Evolutionary conservation across 2,329 filamentous ascomycete genomes (phyloP).

Genomic region (Raffaelea arxii): DNA sequence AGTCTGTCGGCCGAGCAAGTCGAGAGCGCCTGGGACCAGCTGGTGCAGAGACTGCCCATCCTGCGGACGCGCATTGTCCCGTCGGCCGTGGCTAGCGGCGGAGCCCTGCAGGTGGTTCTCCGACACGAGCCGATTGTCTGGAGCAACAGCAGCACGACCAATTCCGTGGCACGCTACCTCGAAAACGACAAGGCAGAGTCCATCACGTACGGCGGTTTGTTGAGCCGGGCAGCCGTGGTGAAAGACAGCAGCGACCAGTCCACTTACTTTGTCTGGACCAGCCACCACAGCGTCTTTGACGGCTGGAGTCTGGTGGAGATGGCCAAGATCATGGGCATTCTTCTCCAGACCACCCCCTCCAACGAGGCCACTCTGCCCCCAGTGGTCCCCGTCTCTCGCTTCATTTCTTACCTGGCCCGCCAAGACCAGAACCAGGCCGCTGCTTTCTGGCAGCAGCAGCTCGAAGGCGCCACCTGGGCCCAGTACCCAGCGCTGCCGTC

Average conservation of each 20-base stretch:
- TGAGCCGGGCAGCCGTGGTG: constrained; percentile 36
- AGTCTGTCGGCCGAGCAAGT: constrained; percentile 17
- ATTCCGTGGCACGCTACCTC: constrained; percentile 6
- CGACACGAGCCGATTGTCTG: constrained; percentile 11
- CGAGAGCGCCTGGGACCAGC: neutral
- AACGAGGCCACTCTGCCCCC: too few relatives aligned
- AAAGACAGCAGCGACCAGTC: constrained; percentile 21
- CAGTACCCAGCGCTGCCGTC: neutral
- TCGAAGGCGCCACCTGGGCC: too few relatives aligned
- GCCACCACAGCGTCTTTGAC: constrained; percentile 48
- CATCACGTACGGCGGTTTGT: constrained; percentile 30
- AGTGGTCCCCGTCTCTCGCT: too few relatives aligned
- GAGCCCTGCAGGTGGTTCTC: constrained; percentile 34
- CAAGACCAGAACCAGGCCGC: too few relatives aligned
- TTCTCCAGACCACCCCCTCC: too few relatives aligned
- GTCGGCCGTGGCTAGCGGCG: constrained; percentile 12
- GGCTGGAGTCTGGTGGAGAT: constrained; percentile 23
- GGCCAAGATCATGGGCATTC: too few relatives aligned
- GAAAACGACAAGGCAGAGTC: neutral
- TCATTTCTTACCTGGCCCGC: constrained; percentile 1
- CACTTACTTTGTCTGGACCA: constrained; percentile 40
- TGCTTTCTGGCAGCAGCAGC: too few relatives aligned
- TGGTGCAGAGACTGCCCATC: constrained; percentile 17
- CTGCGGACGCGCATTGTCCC: constrained; percentile 43
- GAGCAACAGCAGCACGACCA: too few relatives aligned